Conservation (phyloP, 192 early-diverging fungal species). For the Mortierella claussenii region DNA sequence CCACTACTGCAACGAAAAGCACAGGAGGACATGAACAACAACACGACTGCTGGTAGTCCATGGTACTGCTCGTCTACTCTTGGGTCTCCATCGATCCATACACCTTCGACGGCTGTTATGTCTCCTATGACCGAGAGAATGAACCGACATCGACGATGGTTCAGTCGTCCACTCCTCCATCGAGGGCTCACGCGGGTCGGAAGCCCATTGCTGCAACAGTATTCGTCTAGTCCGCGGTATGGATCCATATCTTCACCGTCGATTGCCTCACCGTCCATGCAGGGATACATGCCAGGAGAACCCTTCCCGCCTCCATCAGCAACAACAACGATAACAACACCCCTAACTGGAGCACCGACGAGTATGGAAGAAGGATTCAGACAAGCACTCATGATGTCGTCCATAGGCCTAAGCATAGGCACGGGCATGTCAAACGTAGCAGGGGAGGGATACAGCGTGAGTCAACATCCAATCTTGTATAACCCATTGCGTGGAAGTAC, state of each 20-base stretch:
- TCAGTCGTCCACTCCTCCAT: conserved; percentile 8
- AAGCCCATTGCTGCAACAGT: conserved; percentile 19
- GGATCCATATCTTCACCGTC: conserved; percentile 24
- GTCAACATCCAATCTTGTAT: conserved; percentile 40
- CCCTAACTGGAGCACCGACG: no score
- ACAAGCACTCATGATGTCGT: no score
- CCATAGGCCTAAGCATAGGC: no score
- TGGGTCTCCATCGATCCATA: not conserved
- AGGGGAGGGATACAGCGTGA: conserved; percentile 23
- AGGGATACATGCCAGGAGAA: no score
- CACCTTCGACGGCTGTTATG: not conserved
- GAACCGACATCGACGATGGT: not conserved
- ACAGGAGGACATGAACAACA: no score
- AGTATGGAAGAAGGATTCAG: conserved; percentile 15
- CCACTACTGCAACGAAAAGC: no score
- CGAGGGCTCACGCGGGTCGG: conserved; percentile 6
- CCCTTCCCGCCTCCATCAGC: no score
- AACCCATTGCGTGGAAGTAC: conserved; percentile 45
- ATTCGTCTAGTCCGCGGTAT: conserved; percentile 15
- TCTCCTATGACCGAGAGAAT: not conserved
- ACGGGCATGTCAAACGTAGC: no score
- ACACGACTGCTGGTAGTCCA: no score
- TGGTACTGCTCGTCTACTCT: no score
- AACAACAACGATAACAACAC: no score
- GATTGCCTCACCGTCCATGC: not conserved